Evolutionary conservation across 73 alveolate species (phyloP).

Genomic region (Paramecium sonneborni): DNA sequence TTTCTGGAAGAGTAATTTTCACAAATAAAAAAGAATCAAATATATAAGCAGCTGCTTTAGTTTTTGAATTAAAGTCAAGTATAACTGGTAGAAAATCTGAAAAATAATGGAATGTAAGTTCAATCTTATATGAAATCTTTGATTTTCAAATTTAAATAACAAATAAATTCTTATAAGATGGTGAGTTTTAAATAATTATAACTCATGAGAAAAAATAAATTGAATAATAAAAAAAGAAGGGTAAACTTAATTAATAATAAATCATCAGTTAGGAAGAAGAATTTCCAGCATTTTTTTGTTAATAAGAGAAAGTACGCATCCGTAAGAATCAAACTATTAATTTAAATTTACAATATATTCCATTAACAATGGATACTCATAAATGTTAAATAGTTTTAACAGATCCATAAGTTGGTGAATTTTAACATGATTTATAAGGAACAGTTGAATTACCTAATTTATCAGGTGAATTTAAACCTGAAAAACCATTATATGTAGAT

Average conservation of each 20-base stretch:
- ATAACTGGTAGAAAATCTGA: conserved; percentile 91
- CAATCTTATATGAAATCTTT: conserved; percentile 67
- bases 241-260: background rate
- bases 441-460: conserved; percentile 59
- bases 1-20: conserved; percentile 92
- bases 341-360: conserved; percentile 86
- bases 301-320: conserved; percentile 70
- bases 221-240: conserved; percentile 68
- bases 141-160: conserved; percentile 57
- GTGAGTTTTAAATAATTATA: conserved; percentile 71
- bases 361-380: conserved; percentile 93
- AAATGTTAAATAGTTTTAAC: conserved; percentile 90
- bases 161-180: conserved; percentile 66
- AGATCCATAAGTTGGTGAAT: conserved; percentile 86
- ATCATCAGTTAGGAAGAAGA: background rate
- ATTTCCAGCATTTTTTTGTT: conserved; percentile 78
- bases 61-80: conserved; percentile 93
- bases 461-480: conserved; percentile 56
- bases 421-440: conserved; percentile 60
- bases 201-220: conserved; percentile 67
- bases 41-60: conserved; percentile 98
- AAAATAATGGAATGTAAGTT: conserved; percentile 79
- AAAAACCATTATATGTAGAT: conserved; percentile 57
- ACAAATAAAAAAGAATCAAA: conserved; percentile 95
- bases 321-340: conserved; percentile 80